Base-by-base conservation (phyloP, 108 stramenopile genomes). In the Skeletonema potamos region DNA sequence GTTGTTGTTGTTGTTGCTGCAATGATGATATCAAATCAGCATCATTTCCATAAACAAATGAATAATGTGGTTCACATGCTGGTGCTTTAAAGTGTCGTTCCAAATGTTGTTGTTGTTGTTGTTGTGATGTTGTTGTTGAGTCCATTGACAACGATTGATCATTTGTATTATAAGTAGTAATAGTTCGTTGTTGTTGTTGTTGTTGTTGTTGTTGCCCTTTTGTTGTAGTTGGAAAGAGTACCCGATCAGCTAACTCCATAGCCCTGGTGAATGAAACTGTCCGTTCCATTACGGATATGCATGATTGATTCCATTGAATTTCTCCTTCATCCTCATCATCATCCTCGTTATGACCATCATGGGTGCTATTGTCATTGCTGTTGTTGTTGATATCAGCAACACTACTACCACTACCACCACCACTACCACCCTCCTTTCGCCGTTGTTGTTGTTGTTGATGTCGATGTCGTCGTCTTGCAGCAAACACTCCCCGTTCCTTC, bases 281-380 rank as follows among this genome's bases (percentile, higher is more conserved):
- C 5, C 39, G 15, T 64, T 63, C 65, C 51, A 68, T 28, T 22
- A 76, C 29, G 1, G 68, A 62, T 56, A 76, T 27, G 34, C 68
- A 69, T 0, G 75, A 68, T 64, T 76, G 75, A 61, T 68, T 76
- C 75, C 75, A 76, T 64, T 76, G 60, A 13, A 69, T 54, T 4
- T 34, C 44, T 17, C 59, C 66, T 27, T 75, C 66, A 10, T 54
- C 51, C 51, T 48, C 8, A 11, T 37, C 36, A 12, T n/a, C n/a
- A n/a, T n/a, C n/a, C n/a, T n/a, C n/a, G n/a, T n/a, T n/a, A n/a
- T n/a, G n/a, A n/a, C n/a, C n/a, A n/a, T n/a, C n/a, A n/a, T n/a
- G n/a, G n/a, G n/a, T n/a, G n/a, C n/a, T n/a, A n/a, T 34, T 7
- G 34, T 34, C 44, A 46, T 46, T n/a, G 17, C 4, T n/a, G 15